A percentile compares a stretch with the other conserved stretches of the same genome.
Conservation (phyloP, 495 filamentous ascomycete species). For the Talaromyces adpressus region DNA sequence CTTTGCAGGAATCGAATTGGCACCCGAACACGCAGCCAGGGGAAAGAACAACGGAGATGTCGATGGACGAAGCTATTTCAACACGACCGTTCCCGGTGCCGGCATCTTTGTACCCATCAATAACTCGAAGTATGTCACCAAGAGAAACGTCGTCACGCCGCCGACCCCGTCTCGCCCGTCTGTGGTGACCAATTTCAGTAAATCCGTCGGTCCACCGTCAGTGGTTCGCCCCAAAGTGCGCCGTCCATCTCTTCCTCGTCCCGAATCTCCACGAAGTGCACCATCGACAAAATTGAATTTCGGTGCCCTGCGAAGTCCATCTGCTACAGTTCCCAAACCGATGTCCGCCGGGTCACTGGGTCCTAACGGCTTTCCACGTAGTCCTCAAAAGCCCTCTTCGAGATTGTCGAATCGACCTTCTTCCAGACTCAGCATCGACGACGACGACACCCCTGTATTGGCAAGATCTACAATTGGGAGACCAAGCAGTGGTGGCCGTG, state of each 20-base stretch:
- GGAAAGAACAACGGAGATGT: conserved; percentile 98
- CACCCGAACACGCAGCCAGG: conserved; percentile 66
- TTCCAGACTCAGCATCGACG: conserved; percentile 34
- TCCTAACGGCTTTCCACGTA: conserved; percentile 26
- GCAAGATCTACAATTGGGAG: conserved; percentile 21
- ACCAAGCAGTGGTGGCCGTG: conserved; percentile 15
- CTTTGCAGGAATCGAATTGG: conserved; percentile 93
- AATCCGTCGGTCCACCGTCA: conserved; percentile 71
- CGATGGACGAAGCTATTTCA: conserved; percentile 79
- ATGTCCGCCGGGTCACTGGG: conserved; percentile 15
- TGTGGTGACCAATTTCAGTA: conserved; percentile 58
- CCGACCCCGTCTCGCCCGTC: conserved; percentile 50
- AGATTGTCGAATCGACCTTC: conserved; percentile 36
- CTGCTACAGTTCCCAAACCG: conserved; percentile 14
- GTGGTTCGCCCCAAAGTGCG: conserved; percentile 55
- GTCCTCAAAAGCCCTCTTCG: conserved; percentile 37
- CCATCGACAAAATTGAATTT: conserved; percentile 49
- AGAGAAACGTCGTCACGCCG: conserved; percentile 60
- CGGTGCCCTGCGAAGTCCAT: conserved; percentile 42
- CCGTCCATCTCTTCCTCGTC: conserved; percentile 70
- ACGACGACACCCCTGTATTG: conserved; percentile 20
- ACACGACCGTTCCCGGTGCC: conserved; percentile 65
- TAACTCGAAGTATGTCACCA: conserved; percentile 66
- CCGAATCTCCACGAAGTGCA: conserved; percentile 65
- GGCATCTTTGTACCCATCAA: conserved; percentile 93